A percentile compares a stretch with the other conserved stretches of the same genome.
These are phyloP conservation scores for Fusarium sp. DNA, from an alignment of 2,329 filamentous ascomycete genomes.

Conservation along the genomic window DNA sequence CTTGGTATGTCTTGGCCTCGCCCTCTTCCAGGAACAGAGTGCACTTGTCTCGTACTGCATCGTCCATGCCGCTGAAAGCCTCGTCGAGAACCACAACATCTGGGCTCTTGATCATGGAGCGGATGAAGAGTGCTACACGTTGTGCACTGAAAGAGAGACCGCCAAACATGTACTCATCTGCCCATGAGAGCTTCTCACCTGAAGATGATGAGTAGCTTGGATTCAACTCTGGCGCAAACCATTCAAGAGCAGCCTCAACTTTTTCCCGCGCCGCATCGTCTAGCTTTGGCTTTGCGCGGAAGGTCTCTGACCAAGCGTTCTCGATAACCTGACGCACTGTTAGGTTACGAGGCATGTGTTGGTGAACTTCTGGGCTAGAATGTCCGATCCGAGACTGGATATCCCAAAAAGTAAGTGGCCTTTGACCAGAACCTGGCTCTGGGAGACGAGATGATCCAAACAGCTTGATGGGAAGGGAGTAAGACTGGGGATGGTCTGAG, in stretches of 20 bases:
- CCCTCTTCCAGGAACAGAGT: conserved; percentile 81
- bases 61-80: conserved; percentile 88
- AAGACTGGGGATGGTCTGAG: conserved; percentile 95
- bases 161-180: conserved; percentile 75
- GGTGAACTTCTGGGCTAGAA: conserved; percentile 92
- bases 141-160: conserved; percentile 84
- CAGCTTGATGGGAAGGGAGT: conserved; percentile 86
- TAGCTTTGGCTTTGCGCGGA: conserved; percentile 77
- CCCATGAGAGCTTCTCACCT: conserved; percentile 67
- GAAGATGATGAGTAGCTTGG: conserved; percentile 55
- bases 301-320: conserved; percentile 92
- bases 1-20: conserved; percentile 59
- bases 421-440: conserved; percentile 71
- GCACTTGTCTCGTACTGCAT: conserved; percentile 86
- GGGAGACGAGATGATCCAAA: conserved; percentile 88
- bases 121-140: conserved; percentile 85
- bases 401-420: conserved; percentile 90
- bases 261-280: conserved; percentile 66
- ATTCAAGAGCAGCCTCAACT: conserved; percentile 77
- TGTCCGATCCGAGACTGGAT: conserved; percentile 91
- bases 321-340: conserved; percentile 81
- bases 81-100: conserved; percentile 90
- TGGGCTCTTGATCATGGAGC: conserved; percentile 82
- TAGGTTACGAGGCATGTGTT: conserved; percentile 86
- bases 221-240: conserved; percentile 85